Evolutionary conservation across 495 filamentous ascomycete species (phyloP), one percentile per base, ranked within the genome.

Genomic region (Podospora conica): DNA sequence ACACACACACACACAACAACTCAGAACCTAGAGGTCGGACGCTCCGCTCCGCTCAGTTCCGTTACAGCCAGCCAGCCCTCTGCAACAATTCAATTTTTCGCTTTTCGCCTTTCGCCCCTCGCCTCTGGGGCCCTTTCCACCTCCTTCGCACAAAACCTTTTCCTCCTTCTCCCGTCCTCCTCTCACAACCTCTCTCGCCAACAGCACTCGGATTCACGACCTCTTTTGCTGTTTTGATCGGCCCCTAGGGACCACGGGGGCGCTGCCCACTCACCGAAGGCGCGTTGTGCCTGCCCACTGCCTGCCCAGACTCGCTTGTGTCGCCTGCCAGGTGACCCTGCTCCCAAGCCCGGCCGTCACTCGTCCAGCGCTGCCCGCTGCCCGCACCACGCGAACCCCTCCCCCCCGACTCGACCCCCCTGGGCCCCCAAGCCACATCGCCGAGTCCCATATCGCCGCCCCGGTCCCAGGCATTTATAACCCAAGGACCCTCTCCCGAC

Each of bases 261-360:
- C 69, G 70, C 59, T 70, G 74, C 74, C 74, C 74, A 70, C 70
- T 66, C 69, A 58, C 64, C 55, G 60, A 60, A 69, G 74, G 74
- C 72, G 72, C 64, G 65, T 67, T 73, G 40, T 48, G 40, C 40
- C 40, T 68, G 74, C 72, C 74, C 68, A 69, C 61, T 63, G 66
- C 67, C 67, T 65, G 63, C 58, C 62, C 63, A 66, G 55, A 58
- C 65, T 67, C 64, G 65, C 68, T 68, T 72, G 69, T 67, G 59
- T 66, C 63, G 53, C 54, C 59, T 28, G 48, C 65, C 67, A 61
- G 62, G 62, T 65, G 66, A 64, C 55, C 62, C 61, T 66, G 48
- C 65, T 28, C 62, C 57, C 65, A 53, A 27, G 25, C 58, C 53
- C 20, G 15, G 11, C 3, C 12, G 60, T 54, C 40, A 22, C 60